phyloP scores from a whole-genome alignment of 345 rosid species.

The Heritiera littoralis region DNA sequence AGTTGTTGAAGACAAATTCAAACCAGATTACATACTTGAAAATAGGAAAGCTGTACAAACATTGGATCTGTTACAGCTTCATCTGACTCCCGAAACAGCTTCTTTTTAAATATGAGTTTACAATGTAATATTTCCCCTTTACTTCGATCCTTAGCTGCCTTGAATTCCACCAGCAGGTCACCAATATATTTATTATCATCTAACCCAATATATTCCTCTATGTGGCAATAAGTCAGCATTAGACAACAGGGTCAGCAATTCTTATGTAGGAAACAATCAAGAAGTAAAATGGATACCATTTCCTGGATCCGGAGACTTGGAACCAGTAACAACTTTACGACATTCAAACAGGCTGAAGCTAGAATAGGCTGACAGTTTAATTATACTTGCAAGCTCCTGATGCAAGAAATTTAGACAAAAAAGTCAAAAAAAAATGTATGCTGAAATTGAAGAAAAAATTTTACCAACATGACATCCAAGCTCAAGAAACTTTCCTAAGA shows the following conservation, averaged over 20 bases:
- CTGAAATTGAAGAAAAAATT: neutral
- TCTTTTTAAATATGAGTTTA: constrained; percentile 84
- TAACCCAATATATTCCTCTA: constrained; percentile 92
- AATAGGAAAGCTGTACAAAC: constrained; percentile 94
- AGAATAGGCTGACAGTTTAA: constrained; percentile 81
- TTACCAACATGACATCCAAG: neutral
- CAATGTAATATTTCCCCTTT: constrained; percentile 97
- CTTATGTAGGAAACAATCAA: constrained; percentile 14
- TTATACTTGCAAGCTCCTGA: constrained; percentile 96
- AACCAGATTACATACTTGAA: constrained; percentile 64
- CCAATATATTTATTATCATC: constrained; percentile 98
- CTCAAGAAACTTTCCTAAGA: constrained; percentile 2
- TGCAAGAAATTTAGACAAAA: constrained; percentile 16
- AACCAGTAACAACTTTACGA: constrained; percentile 89
- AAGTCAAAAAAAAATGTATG: neutral
- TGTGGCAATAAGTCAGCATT: constrained; percentile 28
- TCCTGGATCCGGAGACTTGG: constrained; percentile 85
- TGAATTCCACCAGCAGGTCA: constrained; percentile 88
- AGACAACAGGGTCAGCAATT: constrained; percentile 20
- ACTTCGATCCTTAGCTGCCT: constrained; percentile 88
- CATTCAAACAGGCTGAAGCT: constrained; percentile 96
- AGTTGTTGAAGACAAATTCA: constrained; percentile 6
- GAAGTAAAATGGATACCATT: constrained; percentile 55
- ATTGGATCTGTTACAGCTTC: constrained; percentile 92
- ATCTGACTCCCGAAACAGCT: constrained; percentile 93